These are phyloP conservation scores for Fraxinus floribunda DNA, from an alignment of 305 asterid species.

Conservation along the genomic window DNA sequence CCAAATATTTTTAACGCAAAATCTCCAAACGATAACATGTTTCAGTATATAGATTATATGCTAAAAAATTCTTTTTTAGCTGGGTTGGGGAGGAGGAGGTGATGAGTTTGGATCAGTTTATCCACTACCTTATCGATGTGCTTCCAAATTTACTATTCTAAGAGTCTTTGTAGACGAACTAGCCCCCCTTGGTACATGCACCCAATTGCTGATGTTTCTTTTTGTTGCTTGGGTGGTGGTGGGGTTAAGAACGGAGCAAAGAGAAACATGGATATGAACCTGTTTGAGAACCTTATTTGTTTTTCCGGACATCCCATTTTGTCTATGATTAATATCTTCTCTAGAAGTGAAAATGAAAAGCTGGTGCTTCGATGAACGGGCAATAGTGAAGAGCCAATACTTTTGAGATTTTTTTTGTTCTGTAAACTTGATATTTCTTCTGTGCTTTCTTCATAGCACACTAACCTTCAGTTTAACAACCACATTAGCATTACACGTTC, in stretches of 20 bases:
- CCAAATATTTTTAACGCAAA: background rate
- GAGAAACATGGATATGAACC: background rate
- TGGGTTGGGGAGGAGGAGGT: background rate
- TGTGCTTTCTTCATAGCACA: background rate
- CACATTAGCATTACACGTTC: background rate
- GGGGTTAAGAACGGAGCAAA: background rate
- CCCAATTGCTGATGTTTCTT: background rate
- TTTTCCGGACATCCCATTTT: background rate
- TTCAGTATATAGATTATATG: background rate
- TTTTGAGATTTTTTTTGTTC: background rate
- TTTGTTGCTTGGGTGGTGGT: background rate
- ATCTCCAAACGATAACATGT: background rate
- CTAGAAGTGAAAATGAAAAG: background rate
- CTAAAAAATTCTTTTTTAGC: background rate
- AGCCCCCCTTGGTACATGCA: background rate
- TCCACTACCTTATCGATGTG: background rate
- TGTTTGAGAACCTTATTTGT: background rate
- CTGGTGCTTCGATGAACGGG: background rate
- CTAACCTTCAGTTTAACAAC: background rate
- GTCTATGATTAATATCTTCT: background rate
- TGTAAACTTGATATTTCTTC: background rate
- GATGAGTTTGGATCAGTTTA: background rate
- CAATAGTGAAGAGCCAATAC: background rate
- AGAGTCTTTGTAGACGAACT: background rate
- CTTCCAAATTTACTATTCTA: background rate